These are phyloP conservation scores for Vaccinium macrocarpon DNA, from an alignment of 148 eudicot species.

Conservation along the genomic window DNA sequence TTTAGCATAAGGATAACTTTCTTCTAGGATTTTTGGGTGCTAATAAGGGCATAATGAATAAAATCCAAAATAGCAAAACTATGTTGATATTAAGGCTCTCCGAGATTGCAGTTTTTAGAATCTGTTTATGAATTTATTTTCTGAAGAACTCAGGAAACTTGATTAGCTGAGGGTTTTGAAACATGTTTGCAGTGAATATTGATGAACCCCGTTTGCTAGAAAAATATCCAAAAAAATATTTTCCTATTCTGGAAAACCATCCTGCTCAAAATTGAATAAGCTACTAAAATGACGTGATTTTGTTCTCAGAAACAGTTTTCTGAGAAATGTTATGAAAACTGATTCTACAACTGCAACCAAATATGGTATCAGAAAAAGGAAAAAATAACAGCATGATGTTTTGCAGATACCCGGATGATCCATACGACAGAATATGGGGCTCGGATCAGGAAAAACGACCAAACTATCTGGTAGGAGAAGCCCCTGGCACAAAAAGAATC, in stretches of 20 bases:
- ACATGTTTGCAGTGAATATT: neutral
- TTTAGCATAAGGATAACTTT: neutral
- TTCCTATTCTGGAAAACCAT: neutral
- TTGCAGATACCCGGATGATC: constrained; percentile 96
- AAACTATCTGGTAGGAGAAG: constrained; percentile 80
- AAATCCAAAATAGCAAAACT: neutral
- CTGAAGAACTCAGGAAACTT: neutral
- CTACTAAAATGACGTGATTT: neutral
- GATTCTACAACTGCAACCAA: neutral
- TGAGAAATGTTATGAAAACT: neutral
- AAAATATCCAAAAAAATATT: neutral
- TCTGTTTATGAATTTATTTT: neutral
- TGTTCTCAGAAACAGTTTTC: neutral
- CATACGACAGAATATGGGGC: constrained; percentile 93
- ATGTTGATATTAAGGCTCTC: neutral
- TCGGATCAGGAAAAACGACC: constrained; percentile 88
- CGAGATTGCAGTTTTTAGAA: neutral
- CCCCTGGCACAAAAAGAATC: constrained; percentile 81
- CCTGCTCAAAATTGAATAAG: neutral
- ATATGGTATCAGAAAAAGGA: neutral
- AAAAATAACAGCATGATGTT: constrained; percentile 7
- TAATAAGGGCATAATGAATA: neutral
- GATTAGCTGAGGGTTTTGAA: neutral
- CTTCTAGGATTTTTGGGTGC: neutral
- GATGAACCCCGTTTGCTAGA: neutral